Conservation (phyloP, 345 rosid species). For the Jatropha curcas region DNA sequence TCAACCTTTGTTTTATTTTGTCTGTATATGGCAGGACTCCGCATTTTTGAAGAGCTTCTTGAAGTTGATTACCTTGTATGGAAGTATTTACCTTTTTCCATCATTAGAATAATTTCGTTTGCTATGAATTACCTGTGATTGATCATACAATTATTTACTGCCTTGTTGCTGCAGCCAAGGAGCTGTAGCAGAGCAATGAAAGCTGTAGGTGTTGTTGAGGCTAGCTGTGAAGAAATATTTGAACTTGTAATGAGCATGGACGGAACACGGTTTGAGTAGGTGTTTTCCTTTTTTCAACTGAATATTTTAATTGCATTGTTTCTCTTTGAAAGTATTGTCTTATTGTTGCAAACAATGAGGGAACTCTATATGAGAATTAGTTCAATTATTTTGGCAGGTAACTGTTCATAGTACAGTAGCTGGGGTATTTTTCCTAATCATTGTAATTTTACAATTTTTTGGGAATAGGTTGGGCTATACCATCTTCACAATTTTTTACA, state of each 20-base stretch:
- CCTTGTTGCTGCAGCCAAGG: slow-evolving; percentile 74
- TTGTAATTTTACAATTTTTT: too few relatives aligned
- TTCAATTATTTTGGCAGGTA: too few relatives aligned
- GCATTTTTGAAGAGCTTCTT: slow-evolving; percentile 98
- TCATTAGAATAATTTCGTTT: slow-evolving; percentile 20
- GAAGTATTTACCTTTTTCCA: slow-evolving; percentile 23
- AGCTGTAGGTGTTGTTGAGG: slow-evolving; percentile 99
- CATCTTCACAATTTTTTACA: too few relatives aligned
- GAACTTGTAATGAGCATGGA: slow-evolving; percentile 99
- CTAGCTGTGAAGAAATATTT: slow-evolving; percentile 96
- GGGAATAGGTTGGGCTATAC: background rate
- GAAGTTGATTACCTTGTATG: slow-evolving; percentile 99
- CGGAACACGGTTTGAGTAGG: slow-evolving; percentile 96
- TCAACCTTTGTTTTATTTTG: slow-evolving; percentile 8
- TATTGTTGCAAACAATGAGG: too few relatives aligned
- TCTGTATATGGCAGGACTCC: slow-evolving; percentile 69
- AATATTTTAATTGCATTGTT: background rate
- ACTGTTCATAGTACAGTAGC: too few relatives aligned
- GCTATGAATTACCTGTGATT: slow-evolving; percentile 22
- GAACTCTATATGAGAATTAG: too few relatives aligned
- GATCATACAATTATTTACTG: slow-evolving; percentile 21
- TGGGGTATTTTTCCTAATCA: too few relatives aligned
- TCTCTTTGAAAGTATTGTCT: slow-evolving; percentile 3
- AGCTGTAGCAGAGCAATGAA: slow-evolving; percentile 99
- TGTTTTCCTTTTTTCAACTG: slow-evolving; percentile 37